Base-by-base conservation (phyloP, 306 rosid species). In the Herpetospermum pedunculosum region DNA sequence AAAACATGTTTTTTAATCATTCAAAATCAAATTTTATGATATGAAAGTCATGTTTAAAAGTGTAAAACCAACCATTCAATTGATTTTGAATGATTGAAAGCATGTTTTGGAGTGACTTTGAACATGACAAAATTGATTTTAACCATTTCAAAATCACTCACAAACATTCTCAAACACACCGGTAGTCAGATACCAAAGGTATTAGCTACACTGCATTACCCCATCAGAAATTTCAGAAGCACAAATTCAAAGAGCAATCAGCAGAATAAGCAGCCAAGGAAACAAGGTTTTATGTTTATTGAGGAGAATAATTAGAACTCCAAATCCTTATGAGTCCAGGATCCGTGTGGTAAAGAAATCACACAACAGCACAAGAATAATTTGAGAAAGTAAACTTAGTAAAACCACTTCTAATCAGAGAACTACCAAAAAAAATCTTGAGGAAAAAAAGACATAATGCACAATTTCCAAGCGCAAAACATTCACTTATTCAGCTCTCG, bases 401-500 rank as follows among this genome's bases (percentile, higher is more conserved):
- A 60, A 15, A 19, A 41, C 35, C 72, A 41, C 18, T 67, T 67
- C 72, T 67, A 67, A 41, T 67, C 34, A 41, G 34, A 41, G 34
- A 67, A 40, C 72, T 67, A 40, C 72, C 40, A 67, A 41, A 67
- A 67, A 30, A 21, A 64, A 9, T 64, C 32, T 37, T 38, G 49
- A 19, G 4, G 28, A 28, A 26, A 28, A 7, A 41, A 35, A 21
- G 52, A 25, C 52, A 41, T 38, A 67, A 67, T 68, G 43, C 73
- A 68, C 37, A 68, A 41, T 25, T 43, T 40, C 52, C 53, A 26
- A 23, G 49, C 21, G 53, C 53, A 68, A 68, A 68, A 68, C 37
- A 43, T 68, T 43, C 37, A 52, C 28, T 83, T 76, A 85, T 19
- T 83, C 89, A n/a, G 89, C 87, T 75, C 89, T 83, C 3, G 89